phyloP scores from a whole-genome alignment of 192 early-diverging fungal species.

The Backusella luteola region DNA sequence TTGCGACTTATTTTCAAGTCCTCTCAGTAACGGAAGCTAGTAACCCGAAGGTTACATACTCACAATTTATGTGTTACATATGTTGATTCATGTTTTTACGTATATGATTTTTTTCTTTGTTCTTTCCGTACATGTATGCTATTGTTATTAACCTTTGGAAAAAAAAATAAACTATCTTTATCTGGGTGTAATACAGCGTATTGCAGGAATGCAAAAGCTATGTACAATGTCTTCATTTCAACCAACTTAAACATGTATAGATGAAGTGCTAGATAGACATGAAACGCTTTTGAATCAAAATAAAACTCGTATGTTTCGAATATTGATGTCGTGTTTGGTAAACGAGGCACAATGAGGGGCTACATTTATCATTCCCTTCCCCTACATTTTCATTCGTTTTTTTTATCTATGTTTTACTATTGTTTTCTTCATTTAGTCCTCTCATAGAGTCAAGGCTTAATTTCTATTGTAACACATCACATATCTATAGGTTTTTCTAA shows the following conservation, averaged over 20 bases:
- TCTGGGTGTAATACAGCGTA: neutral
- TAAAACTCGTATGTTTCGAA: neutral
- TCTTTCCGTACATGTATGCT: neutral
- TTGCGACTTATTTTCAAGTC: neutral
- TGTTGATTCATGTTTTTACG: neutral
- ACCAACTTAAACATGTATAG: neutral
- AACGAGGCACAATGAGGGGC: conserved; percentile 1
- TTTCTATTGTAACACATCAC: neutral
- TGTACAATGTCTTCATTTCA: conserved; percentile 2
- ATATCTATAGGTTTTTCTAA: neutral
- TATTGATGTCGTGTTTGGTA: neutral
- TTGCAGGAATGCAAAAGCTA: neutral
- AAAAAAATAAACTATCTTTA: neutral
- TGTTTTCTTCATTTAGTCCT: neutral
- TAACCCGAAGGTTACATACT: conserved; percentile 1
- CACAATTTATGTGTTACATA: neutral
- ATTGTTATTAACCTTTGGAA: neutral
- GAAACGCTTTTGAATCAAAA: neutral
- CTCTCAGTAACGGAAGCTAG: conserved; percentile 1
- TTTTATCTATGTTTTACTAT: neutral
- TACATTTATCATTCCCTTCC: neutral
- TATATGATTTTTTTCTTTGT: neutral
- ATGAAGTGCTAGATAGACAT: conserved; percentile 6
- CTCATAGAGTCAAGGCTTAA: neutral
- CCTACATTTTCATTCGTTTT: conserved; percentile 5